Evolutionary conservation across 176 grass and related monocot species (phyloP), one percentile per base, ranked within the genome.

Genomic region (Musa itinerans): DNA sequence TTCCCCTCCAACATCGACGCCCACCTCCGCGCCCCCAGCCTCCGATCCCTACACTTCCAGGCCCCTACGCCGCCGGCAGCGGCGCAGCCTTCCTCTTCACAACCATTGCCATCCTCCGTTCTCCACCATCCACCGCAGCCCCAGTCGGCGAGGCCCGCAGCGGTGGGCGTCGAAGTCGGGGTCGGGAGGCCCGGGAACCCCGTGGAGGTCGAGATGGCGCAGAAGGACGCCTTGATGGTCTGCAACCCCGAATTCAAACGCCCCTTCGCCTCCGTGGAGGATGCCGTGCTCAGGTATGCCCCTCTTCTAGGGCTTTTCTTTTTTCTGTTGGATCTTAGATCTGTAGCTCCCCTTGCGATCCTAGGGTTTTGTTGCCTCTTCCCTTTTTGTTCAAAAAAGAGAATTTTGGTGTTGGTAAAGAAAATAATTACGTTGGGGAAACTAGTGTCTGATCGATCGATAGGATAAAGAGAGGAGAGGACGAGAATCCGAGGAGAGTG

Each of bases 1-100:
- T 99, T 99, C 69, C 95, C 95, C 56, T 99, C 95, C 88, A 99
- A 94, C 80, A 99, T 99, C 81, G 95, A 99, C 63, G 95, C 90
- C 73, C 95, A 99, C 73, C 95, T 99, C 74, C 95, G 95, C 50
- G 86, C 88, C 52, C 95, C 92, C 12, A 88, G 95, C 12, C 76
- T 86, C 79, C 90, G 95, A 73, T 92, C 89, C 64, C 86, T 89
- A 73, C 90, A 93, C 68, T 64, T 80, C 21, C 78, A 73, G n/a
- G 20, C 25, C 20, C 69, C 78, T 19, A 49, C 22, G 15, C 55
- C 34, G n/a, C 57, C 23, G 9, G 56, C 78, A 8, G 22, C 22
- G 15, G 20, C 54, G n/a, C 57, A 16, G 9, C 68, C 78, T 48
- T 81, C 74, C 8, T 76, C 78, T 11, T n/a, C 23, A 1, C 88